phyloP scores from a whole-genome alignment of 2,329 filamentous ascomycete species.

The Ceratocystis variospora region DNA sequence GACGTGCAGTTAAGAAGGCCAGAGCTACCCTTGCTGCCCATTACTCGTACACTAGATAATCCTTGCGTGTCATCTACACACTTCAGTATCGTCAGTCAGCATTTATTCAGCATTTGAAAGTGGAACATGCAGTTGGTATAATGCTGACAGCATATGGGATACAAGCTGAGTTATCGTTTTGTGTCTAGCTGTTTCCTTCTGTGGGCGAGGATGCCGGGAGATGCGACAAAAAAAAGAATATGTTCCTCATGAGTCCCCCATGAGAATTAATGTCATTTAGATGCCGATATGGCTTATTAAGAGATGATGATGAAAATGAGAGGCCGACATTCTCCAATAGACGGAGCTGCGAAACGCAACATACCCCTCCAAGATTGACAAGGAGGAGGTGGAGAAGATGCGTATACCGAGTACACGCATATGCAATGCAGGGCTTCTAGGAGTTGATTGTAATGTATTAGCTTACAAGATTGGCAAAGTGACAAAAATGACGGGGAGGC shows the following conservation, averaged over 20 bases:
- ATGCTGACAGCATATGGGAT: not conserved
- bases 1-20: not conserved
- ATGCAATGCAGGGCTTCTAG: not conserved
- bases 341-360: not conserved
- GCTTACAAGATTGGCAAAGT: not conserved
- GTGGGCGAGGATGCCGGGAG: not conserved
- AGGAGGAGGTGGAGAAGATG: not conserved
- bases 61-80: not conserved
- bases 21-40: not conserved
- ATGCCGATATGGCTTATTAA: not conserved
- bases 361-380: not conserved
- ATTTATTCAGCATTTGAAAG: conserved; percentile 16
- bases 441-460: not conserved
- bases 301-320: not conserved
- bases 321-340: not conserved
- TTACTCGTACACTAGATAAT: not conserved
- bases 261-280: not conserved
- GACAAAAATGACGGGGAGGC: not conserved
- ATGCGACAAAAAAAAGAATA: not conserved
- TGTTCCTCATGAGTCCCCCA: not conserved
- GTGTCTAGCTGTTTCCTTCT: too few relatives aligned
- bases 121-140: not conserved
- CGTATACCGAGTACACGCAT: too few relatives aligned
- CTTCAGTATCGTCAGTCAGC: conserved; percentile 2
- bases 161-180: not conserved